Evolutionary conservation across 306 rosid genomes (phyloP).

Genomic region (Alnus glutinosa): DNA sequence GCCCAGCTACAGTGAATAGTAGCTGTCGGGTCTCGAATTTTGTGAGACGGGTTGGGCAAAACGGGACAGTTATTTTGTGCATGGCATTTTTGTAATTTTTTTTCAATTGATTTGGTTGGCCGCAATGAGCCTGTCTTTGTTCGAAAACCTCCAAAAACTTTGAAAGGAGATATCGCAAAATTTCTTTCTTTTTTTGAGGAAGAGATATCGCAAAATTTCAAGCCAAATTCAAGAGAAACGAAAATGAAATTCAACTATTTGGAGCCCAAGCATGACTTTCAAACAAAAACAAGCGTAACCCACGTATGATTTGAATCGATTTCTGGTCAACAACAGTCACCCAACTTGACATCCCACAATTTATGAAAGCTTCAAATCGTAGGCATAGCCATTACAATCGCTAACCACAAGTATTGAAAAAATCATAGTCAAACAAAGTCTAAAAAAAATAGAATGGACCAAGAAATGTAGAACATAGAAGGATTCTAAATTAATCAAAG

Average conservation of each 20-base stretch:
- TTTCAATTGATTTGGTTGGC: no score
- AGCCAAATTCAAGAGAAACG: slow-evolving; percentile 29
- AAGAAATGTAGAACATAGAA: slow-evolving; percentile 34
- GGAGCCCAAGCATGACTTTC: slow-evolving; percentile 28
- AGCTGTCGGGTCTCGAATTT: no score
- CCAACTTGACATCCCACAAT: slow-evolving; percentile 8
- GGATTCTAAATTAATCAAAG: slow-evolving; percentile 29
- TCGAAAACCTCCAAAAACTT: no score
- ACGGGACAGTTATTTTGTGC: no score
- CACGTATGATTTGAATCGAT: slow-evolving; percentile 22
- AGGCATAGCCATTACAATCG: background rate
- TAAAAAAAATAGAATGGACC: slow-evolving; percentile 4
- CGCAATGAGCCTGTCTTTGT: no score
- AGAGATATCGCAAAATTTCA: slow-evolving; percentile 19
- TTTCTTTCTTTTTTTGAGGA: background rate
- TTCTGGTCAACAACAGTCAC: slow-evolving; percentile 39
- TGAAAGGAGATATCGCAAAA: no score
- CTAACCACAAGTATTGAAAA: slow-evolving; percentile 46
- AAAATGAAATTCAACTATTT: slow-evolving; percentile 35
- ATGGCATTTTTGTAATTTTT: no score
- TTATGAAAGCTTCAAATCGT: no score
- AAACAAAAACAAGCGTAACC: slow-evolving; percentile 21
- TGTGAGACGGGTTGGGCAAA: no score
- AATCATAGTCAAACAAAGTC: slow-evolving; percentile 56
- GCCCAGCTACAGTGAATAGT: no score